Base-by-base conservation (phyloP, 2,329 filamentous ascomycete species). In the Aspergillus sclerotialis region DNA sequence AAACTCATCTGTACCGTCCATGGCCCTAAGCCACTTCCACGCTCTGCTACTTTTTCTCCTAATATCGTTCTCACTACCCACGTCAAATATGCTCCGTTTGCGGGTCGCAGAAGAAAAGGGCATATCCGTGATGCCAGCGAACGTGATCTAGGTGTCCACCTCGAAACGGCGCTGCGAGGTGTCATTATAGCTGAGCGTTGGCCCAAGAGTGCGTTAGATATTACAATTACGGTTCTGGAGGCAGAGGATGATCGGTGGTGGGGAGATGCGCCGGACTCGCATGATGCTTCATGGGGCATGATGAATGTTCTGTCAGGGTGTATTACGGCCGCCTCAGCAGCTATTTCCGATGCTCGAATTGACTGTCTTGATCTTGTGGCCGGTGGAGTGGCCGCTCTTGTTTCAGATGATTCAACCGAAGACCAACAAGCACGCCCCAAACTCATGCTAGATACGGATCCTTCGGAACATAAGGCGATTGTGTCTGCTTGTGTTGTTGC, bases 131-230 rank as follows among this genome's bases (percentile, higher is more conserved):
- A 96, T 58, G 73, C 82, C 11, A 82, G 75, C 42, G 92, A 98
- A 65, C 77, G 89, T 32, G 92, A 98, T 56, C 72, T 98, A 2
- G 86, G 86, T 9, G 83, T 89, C 8, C 90, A 96, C 58, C 69
- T 98, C 3, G 89, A 96, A 61, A 90, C 87, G 11, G 89, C 92
- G 16, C 70, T 98, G 32, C 77, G 88, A 21, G 90, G 90, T 1
- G 84, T 87, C 6, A 80, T 96, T 32, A 90, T 96, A 53, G 88
- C 87, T 10, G 89, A 95, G 57, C 74, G 90, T 38, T 98, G 90
- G 86, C 92, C 92, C n/a, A 98, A 98, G 70, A 94, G 87, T 58
- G 89, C 87, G 28, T 81, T 94, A n/a, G 92, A 98, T 57, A 81
- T 98, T 26, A 82, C 94, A 12, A 79, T 98, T 31, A 95, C 88